Evolutionary conservation across 495 filamentous ascomycete genomes (phyloP).

Genomic region (Podospora sp.): DNA sequence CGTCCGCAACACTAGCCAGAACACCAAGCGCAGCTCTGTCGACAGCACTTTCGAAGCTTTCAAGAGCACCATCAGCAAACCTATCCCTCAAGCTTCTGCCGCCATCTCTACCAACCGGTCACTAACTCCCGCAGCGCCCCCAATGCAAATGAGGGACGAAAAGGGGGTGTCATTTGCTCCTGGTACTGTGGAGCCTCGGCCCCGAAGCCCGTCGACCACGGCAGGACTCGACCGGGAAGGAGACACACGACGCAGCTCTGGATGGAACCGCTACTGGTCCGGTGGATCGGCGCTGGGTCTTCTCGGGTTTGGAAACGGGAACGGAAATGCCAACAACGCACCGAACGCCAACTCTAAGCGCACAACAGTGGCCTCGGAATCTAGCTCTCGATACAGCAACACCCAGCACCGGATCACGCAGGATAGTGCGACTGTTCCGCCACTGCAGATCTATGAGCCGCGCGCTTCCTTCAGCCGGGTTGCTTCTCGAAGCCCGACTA

Average conservation of each 20-base stretch:
- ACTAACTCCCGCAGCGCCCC: conserved; percentile 20
- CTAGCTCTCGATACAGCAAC: conserved; percentile 58
- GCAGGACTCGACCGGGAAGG: conserved; percentile 29
- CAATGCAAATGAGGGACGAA: conserved; percentile 36
- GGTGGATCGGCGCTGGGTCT: conserved; percentile 56
- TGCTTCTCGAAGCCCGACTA: conserved; percentile 66
- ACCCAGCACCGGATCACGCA: conserved; percentile 53
- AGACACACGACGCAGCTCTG: conserved; percentile 55
- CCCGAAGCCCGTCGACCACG: conserved; percentile 32
- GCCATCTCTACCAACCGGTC: conserved; percentile 10
- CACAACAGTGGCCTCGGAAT: conserved; percentile 48
- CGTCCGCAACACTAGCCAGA: conserved; percentile 49
- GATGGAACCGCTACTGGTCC: conserved; percentile 65
- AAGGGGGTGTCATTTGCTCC: conserved; percentile 47
- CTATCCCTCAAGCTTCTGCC: conserved; percentile 46
- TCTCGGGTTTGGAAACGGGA: conserved; percentile 48
- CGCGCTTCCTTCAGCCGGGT: conserved; percentile 61
- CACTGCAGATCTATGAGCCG: conserved; percentile 51
- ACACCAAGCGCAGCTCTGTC: conserved; percentile 52
- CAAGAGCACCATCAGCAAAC: conserved; percentile 57
- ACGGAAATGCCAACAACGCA: conserved; percentile 22
- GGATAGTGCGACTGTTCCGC: conserved; percentile 56
- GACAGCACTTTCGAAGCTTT: conserved; percentile 55
- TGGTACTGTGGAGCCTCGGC: conserved; percentile 40
- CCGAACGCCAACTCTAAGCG: conserved; percentile 38